Base-by-base conservation (phyloP, 1,284 basidiomycete species). In the Microbotryum scabiosae region DNA sequence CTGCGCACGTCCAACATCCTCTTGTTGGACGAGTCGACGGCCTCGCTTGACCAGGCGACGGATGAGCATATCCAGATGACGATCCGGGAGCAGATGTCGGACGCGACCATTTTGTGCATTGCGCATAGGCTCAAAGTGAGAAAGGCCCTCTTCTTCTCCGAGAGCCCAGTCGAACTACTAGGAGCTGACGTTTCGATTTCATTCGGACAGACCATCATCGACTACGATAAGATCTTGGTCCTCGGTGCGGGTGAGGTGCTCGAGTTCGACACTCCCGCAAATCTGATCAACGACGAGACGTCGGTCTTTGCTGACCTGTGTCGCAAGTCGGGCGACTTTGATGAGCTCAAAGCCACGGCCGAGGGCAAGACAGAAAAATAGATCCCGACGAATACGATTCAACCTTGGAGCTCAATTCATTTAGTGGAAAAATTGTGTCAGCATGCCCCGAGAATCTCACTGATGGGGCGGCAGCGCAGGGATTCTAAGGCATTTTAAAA, bases 261-360 rank as follows among this genome's bases (percentile, higher is more conserved):
- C 48, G 81, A 82, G 67, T 82, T 75, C 64, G 81, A 80, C 69
- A 79, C 79, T 52, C 88, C 88, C 0, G 75, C 74, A n/a, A 78
- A 78, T 26, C 78, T 90, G 9, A 78, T 88, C 56, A 73, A 78
- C 55, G 61, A 71, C 25, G 79, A 79, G 23, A 72, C 80, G 51
- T 74, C 78, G 28, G 80, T 83, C 12, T 80, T 87, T 63, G 79
- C 81, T 3, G 62, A 59, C 5, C 36, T 69, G 44, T 67, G 65
- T 46, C 45, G 51, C 51, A 69, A 67, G 60, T 59, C 53, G 18
- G 67, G 67, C 14, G 67, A 67, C 44, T 59, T 41, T 18, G 65
- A 67, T 4, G n/a, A 47, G 4, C 36, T 69, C 12, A 36, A 51
- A n/a, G 59, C 59, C 57, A 62, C 64, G 60, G 67, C 67, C 10